Conservation (phyloP, 2,329 filamentous ascomycete genomes). For the Dothistroma septosporum region DNA sequence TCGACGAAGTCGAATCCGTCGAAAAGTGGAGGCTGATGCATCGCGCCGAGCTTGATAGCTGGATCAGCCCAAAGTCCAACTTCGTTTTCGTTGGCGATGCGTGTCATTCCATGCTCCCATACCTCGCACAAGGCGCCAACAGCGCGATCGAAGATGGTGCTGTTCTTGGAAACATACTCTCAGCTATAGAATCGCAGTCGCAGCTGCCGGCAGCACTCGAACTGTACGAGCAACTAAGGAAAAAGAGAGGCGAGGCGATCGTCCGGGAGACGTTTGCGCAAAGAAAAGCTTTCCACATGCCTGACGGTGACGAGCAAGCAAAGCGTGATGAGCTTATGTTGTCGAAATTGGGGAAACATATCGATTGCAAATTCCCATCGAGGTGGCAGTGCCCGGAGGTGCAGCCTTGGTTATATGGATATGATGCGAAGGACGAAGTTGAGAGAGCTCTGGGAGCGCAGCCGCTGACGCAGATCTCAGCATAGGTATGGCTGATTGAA, state of each 20-base stretch:
- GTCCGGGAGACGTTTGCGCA: conserved; percentile 59
- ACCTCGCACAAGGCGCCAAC: conserved; percentile 60
- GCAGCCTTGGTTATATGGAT: conserved; percentile 62
- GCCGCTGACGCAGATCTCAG: conserved; percentile 10
- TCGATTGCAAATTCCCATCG: conserved; percentile 57
- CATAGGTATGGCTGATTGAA: background rate
- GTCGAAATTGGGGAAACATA: conserved; percentile 51
- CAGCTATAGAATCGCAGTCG: conserved; percentile 43
- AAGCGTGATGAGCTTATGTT: conserved; percentile 56
- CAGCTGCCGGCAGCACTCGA: conserved; percentile 41
- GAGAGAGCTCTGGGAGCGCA: conserved; percentile 26
- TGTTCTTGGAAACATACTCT: conserved; percentile 57
- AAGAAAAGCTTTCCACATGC: conserved; percentile 41
- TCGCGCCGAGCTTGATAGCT: conserved; percentile 49
- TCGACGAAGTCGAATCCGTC: conserved; percentile 53
- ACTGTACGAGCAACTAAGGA: conserved; percentile 46
- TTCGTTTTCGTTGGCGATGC: conserved; percentile 54
- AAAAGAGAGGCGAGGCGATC: conserved; percentile 51
- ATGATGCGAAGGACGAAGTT: conserved; percentile 57
- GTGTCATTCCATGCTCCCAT: conserved; percentile 46
- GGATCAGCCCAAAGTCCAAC: conserved; percentile 53
- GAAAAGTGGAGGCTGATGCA: conserved; percentile 69
- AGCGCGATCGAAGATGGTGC: conserved; percentile 65
- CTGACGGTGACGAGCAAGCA: conserved; percentile 54
- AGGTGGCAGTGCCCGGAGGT: conserved; percentile 60